phyloP scores from a whole-genome alignment of 106 monocot species.

The Agapanthus africanus region DNA sequence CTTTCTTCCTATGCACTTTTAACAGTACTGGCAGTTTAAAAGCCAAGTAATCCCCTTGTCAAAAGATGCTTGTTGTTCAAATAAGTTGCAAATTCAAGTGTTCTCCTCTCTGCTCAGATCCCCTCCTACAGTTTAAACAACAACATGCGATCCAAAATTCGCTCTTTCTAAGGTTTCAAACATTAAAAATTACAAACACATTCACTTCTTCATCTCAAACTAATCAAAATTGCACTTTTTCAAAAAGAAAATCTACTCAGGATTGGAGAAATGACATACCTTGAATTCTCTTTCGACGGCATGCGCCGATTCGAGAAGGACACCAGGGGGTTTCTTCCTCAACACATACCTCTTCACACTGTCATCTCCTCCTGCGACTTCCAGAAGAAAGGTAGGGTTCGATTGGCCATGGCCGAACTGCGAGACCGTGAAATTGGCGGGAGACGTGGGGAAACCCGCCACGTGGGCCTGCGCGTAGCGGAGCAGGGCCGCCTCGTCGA shows the following conservation, averaged over 20 bases:
- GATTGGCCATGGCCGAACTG: slow-evolving; percentile 98
- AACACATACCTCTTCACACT: slow-evolving; percentile 64
- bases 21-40: too few species aligned
- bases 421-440: slow-evolving; percentile 34
- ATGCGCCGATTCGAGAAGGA: slow-evolving; percentile 80
- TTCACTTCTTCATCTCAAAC: too few species aligned
- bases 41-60: too few species aligned
- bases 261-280: slow-evolving; percentile 21
- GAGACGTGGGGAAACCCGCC: slow-evolving; percentile 54
- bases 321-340: slow-evolving; percentile 87
- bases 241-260: background rate
- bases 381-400: slow-evolving; percentile 90
- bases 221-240: too few species aligned
- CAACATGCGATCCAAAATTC: too few species aligned
- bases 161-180: too few species aligned
- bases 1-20: background rate
- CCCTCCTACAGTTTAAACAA: too few species aligned
- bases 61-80: too few species aligned
- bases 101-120: too few species aligned
- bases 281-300: slow-evolving; percentile 87
- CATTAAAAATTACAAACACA: too few species aligned
- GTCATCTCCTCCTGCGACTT: slow-evolving; percentile 19
- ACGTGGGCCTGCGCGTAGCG: slow-evolving; percentile 50
- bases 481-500: slow-evolving; percentile 71
- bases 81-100: too few species aligned